Base-by-base conservation (phyloP, 2,329 filamentous ascomycete species). In the Basipetospora sp. region DNA sequence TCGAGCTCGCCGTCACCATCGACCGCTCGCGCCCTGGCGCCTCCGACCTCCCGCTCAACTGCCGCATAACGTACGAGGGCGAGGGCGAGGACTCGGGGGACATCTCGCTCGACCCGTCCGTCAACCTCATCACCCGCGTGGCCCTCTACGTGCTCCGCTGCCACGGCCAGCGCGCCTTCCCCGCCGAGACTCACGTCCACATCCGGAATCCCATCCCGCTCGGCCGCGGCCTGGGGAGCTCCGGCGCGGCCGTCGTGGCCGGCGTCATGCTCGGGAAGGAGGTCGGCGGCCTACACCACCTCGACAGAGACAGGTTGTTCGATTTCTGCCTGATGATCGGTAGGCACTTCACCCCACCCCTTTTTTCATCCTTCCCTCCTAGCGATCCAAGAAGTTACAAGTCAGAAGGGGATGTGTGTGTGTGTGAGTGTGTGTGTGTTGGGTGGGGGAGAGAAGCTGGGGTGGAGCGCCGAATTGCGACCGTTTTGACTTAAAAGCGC, bases 251-350 rank as follows among this genome's bases (percentile, higher is more conserved):
- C 8, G 88, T 96, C 14, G 90, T 96, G 5, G 90, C 86, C 1
- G 90, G 90, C 46, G 88, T 94, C n/a, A 74, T 86, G 57, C 68
- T 98, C 32, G 90, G 80, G 29, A 94, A 90, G 62, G 80, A 92
- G 56, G 81, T 90, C 33, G 88, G 87, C 27, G 71, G 79, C 22
- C 68, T 98, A 43, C 67, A 78, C 31, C 64, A 71, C 29, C 64
- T 98, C 44, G 75, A 74, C 41, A 78, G 83, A 50, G 80, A 84
- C 45, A 71, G 90, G 28, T 72, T 98, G 54, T 78, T 98, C 50
- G 90, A 98, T 60, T 98, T 86, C 57, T 94, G 85, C 54, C 67
- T 98, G 47, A 98, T 98, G 90, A 93, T 94, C 58, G 83, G 78
- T 80, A 57, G 46, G 22, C n/a, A n/a, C n/a, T n/a, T n/a, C n/a